A percentile compares a stretch with the other conserved stretches of the same genome.
These are phyloP conservation scores for Blastocladiella britannica DNA, from an alignment of 192 early-diverging fungal genomes.

Conservation along the genomic window DNA sequence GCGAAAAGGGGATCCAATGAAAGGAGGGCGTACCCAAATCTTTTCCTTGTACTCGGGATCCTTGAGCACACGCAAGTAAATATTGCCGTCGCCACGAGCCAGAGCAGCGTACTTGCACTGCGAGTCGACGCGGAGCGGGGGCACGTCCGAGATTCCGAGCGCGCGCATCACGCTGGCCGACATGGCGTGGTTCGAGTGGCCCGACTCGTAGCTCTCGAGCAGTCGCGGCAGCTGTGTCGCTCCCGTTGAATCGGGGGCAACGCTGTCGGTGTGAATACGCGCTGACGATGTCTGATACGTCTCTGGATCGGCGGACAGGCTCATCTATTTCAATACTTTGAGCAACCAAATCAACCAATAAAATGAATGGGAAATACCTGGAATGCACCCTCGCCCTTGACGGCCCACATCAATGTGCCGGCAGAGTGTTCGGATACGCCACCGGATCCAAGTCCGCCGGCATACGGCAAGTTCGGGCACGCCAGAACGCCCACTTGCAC, in stretches of 20 bases:
- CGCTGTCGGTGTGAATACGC: no score
- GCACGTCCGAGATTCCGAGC: slow-evolving; percentile 58
- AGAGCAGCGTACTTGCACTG: slow-evolving; percentile 93
- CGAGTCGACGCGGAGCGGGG: slow-evolving; percentile 80
- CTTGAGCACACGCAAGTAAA: slow-evolving; percentile 72
- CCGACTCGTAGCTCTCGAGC: slow-evolving; percentile 88
- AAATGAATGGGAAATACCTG: slow-evolving; percentile 26
- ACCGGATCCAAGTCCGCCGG: no score
- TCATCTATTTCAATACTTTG: no score
- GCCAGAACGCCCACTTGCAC: slow-evolving; percentile 82
- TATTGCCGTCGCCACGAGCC: slow-evolving; percentile 77
- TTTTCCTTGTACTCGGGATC: slow-evolving; percentile 74
- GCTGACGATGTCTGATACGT: no score
- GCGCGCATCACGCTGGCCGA: slow-evolving; percentile 46
- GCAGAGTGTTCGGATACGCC: slow-evolving; percentile 30
- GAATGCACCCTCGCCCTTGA: slow-evolving; percentile 74
- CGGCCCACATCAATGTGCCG: slow-evolving; percentile 67
- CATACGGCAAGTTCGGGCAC: slow-evolving; percentile 56
- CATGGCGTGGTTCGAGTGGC: slow-evolving; percentile 71
- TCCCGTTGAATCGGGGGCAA: no score
- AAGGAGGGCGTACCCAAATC: slow-evolving; percentile 60
- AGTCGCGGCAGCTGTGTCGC: no score
- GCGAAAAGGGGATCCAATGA: neutral
- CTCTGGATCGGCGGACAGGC: no score
- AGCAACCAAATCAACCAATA: no score